Evolutionary conservation across 495 filamentous ascomycete species (phyloP), one percentile per base, ranked within the genome.

Genomic region (Aspergillus carlsbadensis): DNA sequence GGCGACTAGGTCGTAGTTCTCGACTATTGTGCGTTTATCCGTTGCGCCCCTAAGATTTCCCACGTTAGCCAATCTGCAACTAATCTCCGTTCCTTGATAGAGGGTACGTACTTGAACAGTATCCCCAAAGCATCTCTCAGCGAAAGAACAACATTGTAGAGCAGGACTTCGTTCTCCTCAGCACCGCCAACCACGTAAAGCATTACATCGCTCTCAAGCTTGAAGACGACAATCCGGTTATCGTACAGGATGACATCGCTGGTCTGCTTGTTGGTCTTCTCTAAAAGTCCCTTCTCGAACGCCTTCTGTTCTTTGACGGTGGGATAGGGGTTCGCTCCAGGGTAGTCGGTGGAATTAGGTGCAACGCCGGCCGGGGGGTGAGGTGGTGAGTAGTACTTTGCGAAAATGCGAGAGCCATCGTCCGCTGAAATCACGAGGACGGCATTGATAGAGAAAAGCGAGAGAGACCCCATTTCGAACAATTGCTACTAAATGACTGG

Each of bases 211-310:
- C 88, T 89, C 79, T 98, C 94, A 75, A 87, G 87, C 84, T 98
- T 98, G 81, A 96, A 99, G 31, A 98, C 90, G 31, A 98, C 91
- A 33, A 98, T 84, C 60, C 89, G 85, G 74, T 90, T 91, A 72
- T 98, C 94, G 76, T 96, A 98, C 45, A 98, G 84, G 52, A 98
- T 96, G 63, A 98, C 91, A 75, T 98, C 94, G 52, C 87, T 89
- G 21, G 84, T 89, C 65, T 92, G 90, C 78, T 98, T 98, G 61
- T 89, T 91, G 14, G 94, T 98, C 82, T 98, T 98, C 57, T 94
- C 90, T 41, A 96, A 75, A 21, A 98, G 82, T 13, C 91, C 94
- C 77, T 97, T 96, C 73, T 98, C 94, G 68, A 98, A 98, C 6
- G 88, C 82, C 64, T 91, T 94, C 72, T 98, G 94, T 56, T 93